Base-by-base conservation (phyloP, 441 rosid genomes). In the Eugenia klotzschiana region DNA sequence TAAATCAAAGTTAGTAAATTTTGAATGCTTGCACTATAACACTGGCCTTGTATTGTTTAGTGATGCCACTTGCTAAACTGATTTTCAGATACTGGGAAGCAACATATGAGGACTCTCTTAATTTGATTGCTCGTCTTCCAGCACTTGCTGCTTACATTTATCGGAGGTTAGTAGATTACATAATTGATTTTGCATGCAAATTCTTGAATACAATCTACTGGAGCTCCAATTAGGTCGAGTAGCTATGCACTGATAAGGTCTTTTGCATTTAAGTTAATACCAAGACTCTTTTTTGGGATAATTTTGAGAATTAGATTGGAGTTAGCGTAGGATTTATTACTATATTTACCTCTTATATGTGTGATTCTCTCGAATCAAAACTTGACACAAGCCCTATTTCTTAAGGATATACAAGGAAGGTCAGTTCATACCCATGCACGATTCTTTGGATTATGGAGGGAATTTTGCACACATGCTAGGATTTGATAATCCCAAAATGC, bases 381-480 rank as follows among this genome's bases (percentile, higher is more conserved):
- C 58, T 51, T 33, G 43, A 51, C 57, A 20, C 40, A 4, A 18
- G 14, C 29, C 81, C 6, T 51, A 29, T 43, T 52, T 85, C 85
- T 85, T 82, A 87, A 97, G 99, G 91, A 91, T 94, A 85, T 94
- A 91, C 88, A 95, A 97, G 87, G 91, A 89, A 87, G 97, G 97
- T 37, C 91, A 92, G 81, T 83, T 91, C 84, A 93, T 97, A 84
- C 91, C 98, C 81, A 46, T 84, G 81, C 91, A 95, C 84, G 90
- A 92, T 83, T 92, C 98, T 82, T 87, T 97, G 90, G 99, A 97
- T 89, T 97, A 95, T 89, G 98, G 99, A 85, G 98, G 90, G 80
- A 97, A 95, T 87, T 95, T 94, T 82, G 90, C 98, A 5, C 93
- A 92, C 83, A 97, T 97, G 97, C 89, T 97, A 90, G 99, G 99